Evolutionary conservation across 768 basidiomycete species (phyloP), one percentile per base, ranked within the genome.

Genomic region (Dictyophora rubrovolvata): DNA sequence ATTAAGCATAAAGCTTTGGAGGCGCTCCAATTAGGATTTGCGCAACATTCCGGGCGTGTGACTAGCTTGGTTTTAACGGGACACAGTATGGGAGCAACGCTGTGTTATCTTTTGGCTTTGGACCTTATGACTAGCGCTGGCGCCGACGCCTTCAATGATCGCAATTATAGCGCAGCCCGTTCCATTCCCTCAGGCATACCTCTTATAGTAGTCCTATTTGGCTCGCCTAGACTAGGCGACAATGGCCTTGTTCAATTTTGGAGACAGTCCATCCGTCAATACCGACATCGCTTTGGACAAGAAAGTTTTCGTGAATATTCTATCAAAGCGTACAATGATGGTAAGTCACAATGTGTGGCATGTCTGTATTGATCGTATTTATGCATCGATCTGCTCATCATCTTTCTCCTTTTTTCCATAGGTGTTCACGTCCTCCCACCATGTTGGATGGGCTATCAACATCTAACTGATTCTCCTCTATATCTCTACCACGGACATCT

Each of bases 361-460:
- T n/a, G 28, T 28, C 28, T 16, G 11, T 22, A 53, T 11, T 37
- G 12, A 35, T 28, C 10, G 12, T 22, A n/a, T 23, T 33, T 36
- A 16, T 14, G 20, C 18, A 9, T 48, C 22, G n/a, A 36, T 37
- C 28, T 16, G 18, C 48, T 35, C 33, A 10, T 18, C 42, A 62
- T 59, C 34, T 34, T 22, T 48, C 23, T 61, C 54, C 53, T 56
- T 42, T 61, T 18, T 55, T 53, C 11, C 35, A 18, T 52, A 83
- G 83, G 82, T 57, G 79, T 82, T 11, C 79, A 80, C 37, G 69
- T 79, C 1, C 68, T 84, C n/a, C 82, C 82, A n/a, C 81, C 80
- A 34, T 64, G 64, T 17, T 63, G 65, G 20, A 64, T 83, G 42
- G 82, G 82, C 23, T 84, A 77, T 65, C 73, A 75, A 17, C 82